Conservation (phyloP, 768 basidiomycete genomes). For the Russula sp. region DNA sequence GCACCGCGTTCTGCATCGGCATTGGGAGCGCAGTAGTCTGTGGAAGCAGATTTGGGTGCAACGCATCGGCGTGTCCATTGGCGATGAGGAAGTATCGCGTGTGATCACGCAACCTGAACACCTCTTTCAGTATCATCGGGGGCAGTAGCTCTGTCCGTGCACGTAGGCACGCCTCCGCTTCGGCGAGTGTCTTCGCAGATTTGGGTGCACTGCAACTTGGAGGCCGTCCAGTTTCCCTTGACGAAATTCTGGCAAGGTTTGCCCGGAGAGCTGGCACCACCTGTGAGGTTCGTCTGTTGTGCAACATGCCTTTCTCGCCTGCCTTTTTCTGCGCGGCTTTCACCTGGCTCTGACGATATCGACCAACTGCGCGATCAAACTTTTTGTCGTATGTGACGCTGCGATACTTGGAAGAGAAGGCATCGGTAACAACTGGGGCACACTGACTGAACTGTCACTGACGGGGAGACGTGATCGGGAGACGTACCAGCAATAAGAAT, state of each 20-base stretch:
- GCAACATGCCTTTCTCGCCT: no score
- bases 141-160: conserved; percentile 35
- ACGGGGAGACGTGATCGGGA: background rate
- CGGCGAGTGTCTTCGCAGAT: background rate
- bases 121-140: conserved; percentile 31
- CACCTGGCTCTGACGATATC: conserved; percentile 13
- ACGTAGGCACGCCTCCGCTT: conserved; percentile 23
- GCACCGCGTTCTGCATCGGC: conserved; percentile 13
- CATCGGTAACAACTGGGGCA: conserved; percentile 52
- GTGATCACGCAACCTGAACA: conserved; percentile 35
- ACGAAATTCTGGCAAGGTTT: conserved; percentile 4
- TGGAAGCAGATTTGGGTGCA: background rate
- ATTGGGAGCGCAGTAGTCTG: background rate
- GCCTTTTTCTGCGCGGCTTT: background rate
- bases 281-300: background rate
- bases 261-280: conserved; percentile 3
- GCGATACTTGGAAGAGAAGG: conserved; percentile 52
- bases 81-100: conserved; percentile 31
- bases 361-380: conserved; percentile 20
- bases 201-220: background rate
- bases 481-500: conserved; percentile 60
- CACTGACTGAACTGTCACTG: background rate
- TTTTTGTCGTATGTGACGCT: conserved; percentile 7
- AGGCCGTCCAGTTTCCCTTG: background rate
- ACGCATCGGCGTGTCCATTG: conserved; percentile 17